Conservation (phyloP, 1,284 basidiomycete genomes). For the Puccinia horiana region DNA sequence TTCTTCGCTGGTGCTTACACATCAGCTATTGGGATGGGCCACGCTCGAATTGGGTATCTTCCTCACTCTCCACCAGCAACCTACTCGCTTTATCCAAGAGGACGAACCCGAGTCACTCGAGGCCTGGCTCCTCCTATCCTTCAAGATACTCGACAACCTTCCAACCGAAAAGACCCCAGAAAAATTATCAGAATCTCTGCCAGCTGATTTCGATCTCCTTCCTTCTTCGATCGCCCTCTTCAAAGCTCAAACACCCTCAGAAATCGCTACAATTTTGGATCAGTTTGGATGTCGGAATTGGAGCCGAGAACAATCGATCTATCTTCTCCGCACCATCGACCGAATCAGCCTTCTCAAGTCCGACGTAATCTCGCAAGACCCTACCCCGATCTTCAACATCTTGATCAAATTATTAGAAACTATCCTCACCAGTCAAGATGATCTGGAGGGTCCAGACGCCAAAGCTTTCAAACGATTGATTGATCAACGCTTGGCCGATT, state of each 20-base stretch:
- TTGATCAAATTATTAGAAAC: slow-evolving; percentile 10
- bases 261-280: not conserved
- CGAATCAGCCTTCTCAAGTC: slow-evolving; percentile 26
- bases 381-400: slow-evolving; percentile 25
- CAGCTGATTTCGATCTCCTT: not conserved
- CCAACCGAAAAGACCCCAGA: not conserved
- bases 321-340: slow-evolving; percentile 29
- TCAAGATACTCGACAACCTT: not conserved
- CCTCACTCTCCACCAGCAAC: not conserved
- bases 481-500: slow-evolving; percentile 30
- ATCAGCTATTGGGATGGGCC: slow-evolving; percentile 30
- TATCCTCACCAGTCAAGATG: not conserved
- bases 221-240: not conserved
- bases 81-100: not conserved
- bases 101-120: slow-evolving; percentile 27
- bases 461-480: slow-evolving; percentile 1
- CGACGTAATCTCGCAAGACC: slow-evolving; percentile 13
- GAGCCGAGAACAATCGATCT: slow-evolving; percentile 7
- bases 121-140: slow-evolving; percentile 1
- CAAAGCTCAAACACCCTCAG: not conserved
- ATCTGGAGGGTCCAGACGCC: not conserved
- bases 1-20: not conserved
- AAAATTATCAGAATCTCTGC: not conserved
- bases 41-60: slow-evolving; percentile 24
- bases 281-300: not conserved